A percentile compares a stretch with the other conserved stretches of the same genome.
Evolutionary conservation across 768 basidiomycete species (phyloP).

Genomic region (Leucosporidium creatinivorum): DNA sequence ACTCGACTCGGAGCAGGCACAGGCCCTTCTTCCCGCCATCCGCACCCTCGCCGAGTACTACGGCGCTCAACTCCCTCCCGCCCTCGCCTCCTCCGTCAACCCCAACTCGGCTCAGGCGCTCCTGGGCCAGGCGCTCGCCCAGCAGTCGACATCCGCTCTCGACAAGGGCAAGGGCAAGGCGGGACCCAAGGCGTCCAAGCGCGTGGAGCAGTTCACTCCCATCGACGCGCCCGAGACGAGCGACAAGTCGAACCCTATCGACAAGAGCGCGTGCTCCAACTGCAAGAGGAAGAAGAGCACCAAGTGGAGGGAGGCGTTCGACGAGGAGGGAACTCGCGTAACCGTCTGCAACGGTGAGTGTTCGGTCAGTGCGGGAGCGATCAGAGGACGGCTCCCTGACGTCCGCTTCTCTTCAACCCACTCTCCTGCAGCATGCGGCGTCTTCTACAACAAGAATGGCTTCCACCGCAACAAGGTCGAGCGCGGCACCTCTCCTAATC

Average conservation of each 20-base stretch:
- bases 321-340: neutral
- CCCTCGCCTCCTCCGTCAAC: neutral
- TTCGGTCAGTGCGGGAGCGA: too few relatives aligned
- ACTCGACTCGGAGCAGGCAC: slow-evolving; percentile 11
- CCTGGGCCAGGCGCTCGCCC: neutral
- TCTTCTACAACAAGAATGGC: slow-evolving; percentile 33
- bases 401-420: too few relatives aligned
- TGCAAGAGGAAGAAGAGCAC: slow-evolving; percentile 32
- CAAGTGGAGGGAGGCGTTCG: slow-evolving; percentile 14
- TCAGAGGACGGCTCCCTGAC: neutral
- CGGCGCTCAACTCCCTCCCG: neutral
- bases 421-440: slow-evolving; percentile 28
- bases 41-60: slow-evolving; percentile 23
- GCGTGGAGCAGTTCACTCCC: neutral
- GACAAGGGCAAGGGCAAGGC: neutral
- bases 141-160: neutral
- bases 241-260: slow-evolving; percentile 25
- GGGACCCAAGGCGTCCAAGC: neutral
- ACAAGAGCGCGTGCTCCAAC: slow-evolving; percentile 19
- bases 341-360: slow-evolving; percentile 28
- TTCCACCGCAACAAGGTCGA: slow-evolving; percentile 27
- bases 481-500: slow-evolving; percentile 3
- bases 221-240: neutral
- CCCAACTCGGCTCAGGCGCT: neutral
- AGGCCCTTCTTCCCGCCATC: slow-evolving; percentile 11